phyloP scores from a whole-genome alignment of 768 basidiomycete species.

The Boletus edulis region DNA sequence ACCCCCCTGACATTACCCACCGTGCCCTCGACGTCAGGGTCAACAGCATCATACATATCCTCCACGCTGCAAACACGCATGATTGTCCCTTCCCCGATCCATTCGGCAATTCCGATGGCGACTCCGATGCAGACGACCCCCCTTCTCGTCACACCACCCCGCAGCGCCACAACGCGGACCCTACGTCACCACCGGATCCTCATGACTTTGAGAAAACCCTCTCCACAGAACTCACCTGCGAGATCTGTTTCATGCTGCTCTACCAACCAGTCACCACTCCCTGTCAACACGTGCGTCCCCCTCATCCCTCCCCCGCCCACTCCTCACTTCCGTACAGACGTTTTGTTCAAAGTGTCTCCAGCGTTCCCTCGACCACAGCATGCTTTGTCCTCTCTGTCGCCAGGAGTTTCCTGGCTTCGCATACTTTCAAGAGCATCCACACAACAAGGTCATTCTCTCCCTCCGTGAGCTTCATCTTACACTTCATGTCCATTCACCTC shows the following conservation, averaged over 20 bases:
- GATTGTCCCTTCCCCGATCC: conserved; percentile 20
- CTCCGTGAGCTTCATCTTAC: conserved; percentile 49
- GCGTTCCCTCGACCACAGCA: conserved; percentile 84
- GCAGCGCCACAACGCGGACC: conserved; percentile 26
- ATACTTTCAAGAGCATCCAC: conserved; percentile 78
- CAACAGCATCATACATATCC: conserved; percentile 50
- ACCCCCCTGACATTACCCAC: neutral
- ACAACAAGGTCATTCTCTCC: conserved; percentile 68
- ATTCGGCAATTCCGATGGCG: conserved; percentile 29
- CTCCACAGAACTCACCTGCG: conserved; percentile 73
- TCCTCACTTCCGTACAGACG: conserved; percentile 49
- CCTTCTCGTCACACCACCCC: conserved; percentile 5
- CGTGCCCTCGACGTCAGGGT: conserved; percentile 52
- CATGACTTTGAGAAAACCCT: conserved; percentile 59
- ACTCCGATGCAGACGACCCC: conserved; percentile 26
- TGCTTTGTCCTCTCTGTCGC: conserved; percentile 84
- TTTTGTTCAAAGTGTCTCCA: conserved; percentile 90
- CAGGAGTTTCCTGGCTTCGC: conserved; percentile 68
- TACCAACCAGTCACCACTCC: conserved; percentile 89
- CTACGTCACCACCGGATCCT: conserved; percentile 27
- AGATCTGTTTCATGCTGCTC: conserved; percentile 85
- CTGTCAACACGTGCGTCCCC: conserved; percentile 81
- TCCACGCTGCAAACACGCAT: conserved; percentile 23
- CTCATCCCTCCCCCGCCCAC: conserved; percentile 1
- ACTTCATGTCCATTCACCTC: conserved; percentile 5